Percentiles rank a stretch among this genome's conserved stretches.
These are phyloP conservation scores for Penicillium hordei DNA, from an alignment of 2,329 filamentous ascomycete genomes.

Conservation along the genomic window DNA sequence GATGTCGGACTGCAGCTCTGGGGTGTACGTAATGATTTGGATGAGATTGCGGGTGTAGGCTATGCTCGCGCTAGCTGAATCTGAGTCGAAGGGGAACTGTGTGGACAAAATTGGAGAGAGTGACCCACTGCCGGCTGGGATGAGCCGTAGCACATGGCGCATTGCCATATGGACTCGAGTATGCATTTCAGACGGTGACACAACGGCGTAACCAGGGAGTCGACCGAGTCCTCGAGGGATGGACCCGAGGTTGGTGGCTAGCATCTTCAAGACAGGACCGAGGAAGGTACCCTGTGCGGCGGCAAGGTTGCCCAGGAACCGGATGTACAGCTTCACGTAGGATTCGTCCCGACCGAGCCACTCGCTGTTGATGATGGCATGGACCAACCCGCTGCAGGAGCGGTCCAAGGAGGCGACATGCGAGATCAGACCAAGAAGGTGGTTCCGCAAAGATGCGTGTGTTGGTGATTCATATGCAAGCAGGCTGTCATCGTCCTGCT, in stretches of 20 bases:
- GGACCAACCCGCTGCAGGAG: slow-evolving; percentile 58
- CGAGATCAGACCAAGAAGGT: slow-evolving; percentile 59
- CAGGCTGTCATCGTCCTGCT: slow-evolving; percentile 34
- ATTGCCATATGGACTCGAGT: slow-evolving; percentile 73
- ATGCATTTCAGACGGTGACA: slow-evolving; percentile 66
- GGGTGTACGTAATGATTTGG: slow-evolving; percentile 71
- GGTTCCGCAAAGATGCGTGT: slow-evolving; percentile 55
- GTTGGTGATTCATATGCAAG: slow-evolving; percentile 49
- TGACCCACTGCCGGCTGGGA: slow-evolving; percentile 73
- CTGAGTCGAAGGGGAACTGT: slow-evolving; percentile 74
- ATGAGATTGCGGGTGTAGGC: slow-evolving; percentile 87
- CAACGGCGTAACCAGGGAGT: slow-evolving; percentile 55
- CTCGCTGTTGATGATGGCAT: slow-evolving; percentile 57
- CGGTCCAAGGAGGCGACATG: slow-evolving; percentile 57
- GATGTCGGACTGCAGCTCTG: slow-evolving; percentile 75
- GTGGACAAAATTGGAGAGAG: slow-evolving; percentile 65
- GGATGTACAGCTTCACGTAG: slow-evolving; percentile 58
- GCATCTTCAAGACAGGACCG: slow-evolving; percentile 70
- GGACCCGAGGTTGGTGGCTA: slow-evolving; percentile 73
- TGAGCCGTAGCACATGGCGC: slow-evolving; percentile 72
- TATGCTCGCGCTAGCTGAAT: slow-evolving; percentile 75
- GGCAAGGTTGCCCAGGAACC: slow-evolving; percentile 64
- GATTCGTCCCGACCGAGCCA: slow-evolving; percentile 63
- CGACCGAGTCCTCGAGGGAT: slow-evolving; percentile 56
- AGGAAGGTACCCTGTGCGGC: slow-evolving; percentile 82